Conservation (phyloP, 176 grass and related monocot genomes). For the Carex littledalei region DNA sequence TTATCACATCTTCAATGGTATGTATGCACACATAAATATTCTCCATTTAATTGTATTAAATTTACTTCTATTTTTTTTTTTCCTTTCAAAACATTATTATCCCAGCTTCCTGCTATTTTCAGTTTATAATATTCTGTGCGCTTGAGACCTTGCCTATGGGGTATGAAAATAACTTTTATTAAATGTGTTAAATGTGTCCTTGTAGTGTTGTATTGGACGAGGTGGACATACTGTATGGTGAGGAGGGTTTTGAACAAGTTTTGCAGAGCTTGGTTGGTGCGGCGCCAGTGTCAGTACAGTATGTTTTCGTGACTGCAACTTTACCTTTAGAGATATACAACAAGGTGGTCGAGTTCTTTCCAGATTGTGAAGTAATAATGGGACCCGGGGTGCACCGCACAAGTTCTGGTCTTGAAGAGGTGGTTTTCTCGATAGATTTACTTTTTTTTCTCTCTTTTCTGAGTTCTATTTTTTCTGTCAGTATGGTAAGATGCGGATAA, state of each 20-base stretch:
- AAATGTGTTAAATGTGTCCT: neutral
- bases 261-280: conserved; percentile 60
- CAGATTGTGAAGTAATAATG: conserved; percentile 85
- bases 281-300: conserved; percentile 72
- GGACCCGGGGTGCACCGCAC: conserved; percentile 87
- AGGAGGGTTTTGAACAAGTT: conserved; percentile 87
- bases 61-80: neutral
- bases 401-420: conserved; percentile 90
- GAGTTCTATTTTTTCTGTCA: neutral
- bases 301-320: conserved; percentile 92
- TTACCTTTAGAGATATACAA: conserved; percentile 85
- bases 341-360: conserved; percentile 83
- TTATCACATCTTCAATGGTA: conserved; percentile 81
- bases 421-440: conserved; percentile 10
- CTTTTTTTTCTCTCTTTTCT: neutral
- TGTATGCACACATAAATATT: neutral
- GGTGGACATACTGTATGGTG: conserved; percentile 84
- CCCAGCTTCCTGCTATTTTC: neutral
- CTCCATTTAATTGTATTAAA: neutral
- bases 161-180: neutral
- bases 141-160: neutral
- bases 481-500: conserved; percentile 3
- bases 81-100: neutral
- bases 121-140: neutral
- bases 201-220: conserved; percentile 88